Percentiles rank a stretch among this genome's conserved stretches.
Conservation (phyloP, 805 yeast genomes). For the Saccharomycopsis amapae region DNA sequence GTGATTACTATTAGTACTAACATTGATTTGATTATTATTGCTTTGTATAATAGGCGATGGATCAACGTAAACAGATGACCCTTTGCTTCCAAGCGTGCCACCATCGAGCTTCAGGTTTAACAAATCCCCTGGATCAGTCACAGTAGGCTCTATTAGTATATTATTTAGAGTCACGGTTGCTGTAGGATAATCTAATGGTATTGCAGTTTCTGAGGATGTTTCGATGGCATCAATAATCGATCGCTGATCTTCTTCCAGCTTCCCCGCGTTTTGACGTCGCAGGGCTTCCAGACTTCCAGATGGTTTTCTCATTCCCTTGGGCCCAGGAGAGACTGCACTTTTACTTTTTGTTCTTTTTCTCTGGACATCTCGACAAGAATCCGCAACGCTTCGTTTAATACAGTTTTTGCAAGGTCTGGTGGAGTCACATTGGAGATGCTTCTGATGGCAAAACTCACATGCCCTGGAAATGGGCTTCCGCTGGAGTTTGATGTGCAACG, state of each 20-base stretch:
- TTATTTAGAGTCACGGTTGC: too few relatives aligned
- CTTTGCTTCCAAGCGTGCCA: too few relatives aligned
- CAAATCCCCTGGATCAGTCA: too few relatives aligned
- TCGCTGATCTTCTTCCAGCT: not conserved
- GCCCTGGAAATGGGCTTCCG: slow-evolving; percentile 64
- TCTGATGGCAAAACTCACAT: slow-evolving; percentile 63
- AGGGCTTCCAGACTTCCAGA: not conserved
- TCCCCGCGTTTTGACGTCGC: not conserved
- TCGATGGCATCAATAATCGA: not conserved
- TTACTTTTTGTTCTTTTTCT: slow-evolving; percentile 40
- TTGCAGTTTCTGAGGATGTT: too few relatives aligned
- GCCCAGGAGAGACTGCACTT: not conserved
- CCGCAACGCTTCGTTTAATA: slow-evolving; percentile 49
- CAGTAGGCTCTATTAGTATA: too few relatives aligned
- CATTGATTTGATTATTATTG: too few relatives aligned
- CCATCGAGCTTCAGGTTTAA: too few relatives aligned
- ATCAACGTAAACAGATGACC: too few relatives aligned
- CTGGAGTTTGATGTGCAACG: slow-evolving; percentile 42
- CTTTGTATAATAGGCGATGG: too few relatives aligned
- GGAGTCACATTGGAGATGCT: slow-evolving; percentile 67
- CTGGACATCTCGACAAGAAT: slow-evolving; percentile 50
- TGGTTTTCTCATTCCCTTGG: too few relatives aligned
- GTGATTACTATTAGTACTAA: too few relatives aligned
- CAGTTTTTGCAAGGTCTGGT: slow-evolving; percentile 67
- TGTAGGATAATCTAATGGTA: too few relatives aligned